Conservation (phyloP, 495 filamentous ascomycete genomes). For the Lepraria neglecta region DNA sequence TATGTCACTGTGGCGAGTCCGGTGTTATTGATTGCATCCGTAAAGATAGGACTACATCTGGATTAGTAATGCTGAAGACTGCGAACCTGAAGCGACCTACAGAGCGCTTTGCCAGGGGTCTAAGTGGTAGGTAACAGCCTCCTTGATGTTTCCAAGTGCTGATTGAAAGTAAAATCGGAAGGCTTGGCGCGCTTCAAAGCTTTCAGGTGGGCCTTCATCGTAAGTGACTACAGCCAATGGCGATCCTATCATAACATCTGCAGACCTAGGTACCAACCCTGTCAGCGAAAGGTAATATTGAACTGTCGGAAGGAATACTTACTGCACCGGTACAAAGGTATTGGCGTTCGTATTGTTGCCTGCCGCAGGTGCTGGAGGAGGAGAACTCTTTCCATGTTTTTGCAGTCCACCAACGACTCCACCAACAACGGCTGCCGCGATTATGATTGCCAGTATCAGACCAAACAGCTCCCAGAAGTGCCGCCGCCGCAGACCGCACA, state of each 20-base stretch:
- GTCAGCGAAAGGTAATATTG: not conserved
- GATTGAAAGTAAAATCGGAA: constrained; percentile 28
- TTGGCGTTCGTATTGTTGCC: not conserved
- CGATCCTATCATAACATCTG: constrained; percentile 23
- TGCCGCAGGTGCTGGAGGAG: constrained; percentile 10
- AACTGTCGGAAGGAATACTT: not conserved
- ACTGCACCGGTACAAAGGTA: constrained; percentile 8
- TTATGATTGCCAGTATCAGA: constrained; percentile 20
- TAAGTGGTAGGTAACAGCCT: constrained; percentile 16
- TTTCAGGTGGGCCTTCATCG: constrained; percentile 9
- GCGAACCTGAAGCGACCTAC: constrained; percentile 1
- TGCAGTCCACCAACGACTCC: constrained; percentile 27
- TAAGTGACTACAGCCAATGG: constrained; percentile 25
- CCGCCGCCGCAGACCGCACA: constrained; percentile 24
- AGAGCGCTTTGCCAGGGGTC: constrained; percentile 22
- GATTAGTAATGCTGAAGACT: constrained; percentile 5
- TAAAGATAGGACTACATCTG: constrained; percentile 25
- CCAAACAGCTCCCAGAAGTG: constrained; percentile 26
- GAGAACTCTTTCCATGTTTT: constrained; percentile 10
- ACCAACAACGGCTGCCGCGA: constrained; percentile 25
- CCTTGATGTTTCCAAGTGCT: constrained; percentile 26
- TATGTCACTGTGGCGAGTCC: constrained; percentile 27
- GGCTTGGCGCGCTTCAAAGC: constrained; percentile 16
- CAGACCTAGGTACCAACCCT: constrained; percentile 7
- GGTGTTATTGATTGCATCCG: constrained; percentile 30